These are phyloP conservation scores for Dryas integrifolia DNA, from an alignment of 331 rosid genomes.

Conservation along the genomic window DNA sequence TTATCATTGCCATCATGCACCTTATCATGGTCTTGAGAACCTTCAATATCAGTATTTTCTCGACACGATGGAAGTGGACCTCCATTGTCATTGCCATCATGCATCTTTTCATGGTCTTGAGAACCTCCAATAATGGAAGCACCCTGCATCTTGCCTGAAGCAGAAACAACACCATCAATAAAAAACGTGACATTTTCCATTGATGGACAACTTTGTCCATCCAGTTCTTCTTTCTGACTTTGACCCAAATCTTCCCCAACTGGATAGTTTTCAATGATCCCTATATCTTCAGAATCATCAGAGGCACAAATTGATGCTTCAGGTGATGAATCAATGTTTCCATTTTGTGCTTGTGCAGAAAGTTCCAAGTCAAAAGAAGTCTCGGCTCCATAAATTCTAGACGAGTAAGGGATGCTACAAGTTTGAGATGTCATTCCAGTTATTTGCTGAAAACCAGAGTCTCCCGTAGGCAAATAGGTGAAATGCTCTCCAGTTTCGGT, in stretches of 20 bases:
- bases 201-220: slow-evolving; percentile 24
- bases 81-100: slow-evolving; percentile 27
- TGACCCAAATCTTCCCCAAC: slow-evolving; percentile 37
- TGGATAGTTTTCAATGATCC: slow-evolving; percentile 37
- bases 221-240: slow-evolving; percentile 34
- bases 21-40: neutral
- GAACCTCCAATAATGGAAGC: slow-evolving; percentile 14
- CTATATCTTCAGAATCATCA: slow-evolving; percentile 48
- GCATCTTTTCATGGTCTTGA: neutral
- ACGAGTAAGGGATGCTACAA: slow-evolving; percentile 41
- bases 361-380: slow-evolving; percentile 34
- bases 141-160: slow-evolving; percentile 19
- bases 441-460: slow-evolving; percentile 52
- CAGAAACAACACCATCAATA: slow-evolving; percentile 36
- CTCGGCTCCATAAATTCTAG: slow-evolving; percentile 40
- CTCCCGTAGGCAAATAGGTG: slow-evolving; percentile 46
- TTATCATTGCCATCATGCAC: neutral
- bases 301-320: slow-evolving; percentile 30
- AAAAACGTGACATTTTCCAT: slow-evolving; percentile 30
- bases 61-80: neutral
- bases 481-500: slow-evolving; percentile 55
- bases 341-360: slow-evolving; percentile 36
- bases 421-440: slow-evolving; percentile 53
- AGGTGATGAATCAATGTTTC: slow-evolving; percentile 33
- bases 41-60: slow-evolving; percentile 21